Conservation (phyloP, 331 rosid species). For the Malus hybrid region DNA sequence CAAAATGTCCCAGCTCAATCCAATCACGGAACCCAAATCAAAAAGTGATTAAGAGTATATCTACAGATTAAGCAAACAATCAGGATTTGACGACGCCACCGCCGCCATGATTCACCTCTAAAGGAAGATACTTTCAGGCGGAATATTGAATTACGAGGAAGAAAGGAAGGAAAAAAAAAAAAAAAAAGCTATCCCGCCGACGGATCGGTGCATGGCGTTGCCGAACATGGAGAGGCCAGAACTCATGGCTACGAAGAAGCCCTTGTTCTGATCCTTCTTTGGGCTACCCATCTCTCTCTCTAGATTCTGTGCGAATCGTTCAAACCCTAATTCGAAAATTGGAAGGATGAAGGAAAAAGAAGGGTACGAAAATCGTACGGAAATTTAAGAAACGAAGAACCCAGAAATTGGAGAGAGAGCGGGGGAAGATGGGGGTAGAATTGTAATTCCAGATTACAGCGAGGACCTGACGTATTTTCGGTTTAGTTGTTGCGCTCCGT, state of each 20-base stretch:
- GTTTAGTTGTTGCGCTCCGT: neutral
- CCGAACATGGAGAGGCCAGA: constrained; percentile 64
- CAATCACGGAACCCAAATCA: neutral
- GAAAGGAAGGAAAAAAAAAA: too few species aligned
- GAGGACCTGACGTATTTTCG: constrained; percentile 6
- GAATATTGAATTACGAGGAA: neutral
- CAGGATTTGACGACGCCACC: neutral
- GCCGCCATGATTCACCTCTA: neutral
- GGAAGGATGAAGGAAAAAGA: constrained; percentile 1
- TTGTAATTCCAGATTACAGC: constrained; percentile 9
- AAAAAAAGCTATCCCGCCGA: constrained; percentile 52
- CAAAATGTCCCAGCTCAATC: neutral
- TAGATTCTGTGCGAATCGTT: neutral
- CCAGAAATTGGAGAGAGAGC: neutral
- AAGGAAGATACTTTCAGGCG: neutral
- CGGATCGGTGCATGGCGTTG: constrained; percentile 90
- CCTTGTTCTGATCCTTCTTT: constrained; percentile 21
- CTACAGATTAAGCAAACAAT: neutral
- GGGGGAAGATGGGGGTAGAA: constrained; percentile 3
- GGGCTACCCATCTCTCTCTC: constrained; percentile 46
- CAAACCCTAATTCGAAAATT: constrained; percentile 31
- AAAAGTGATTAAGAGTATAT: neutral
- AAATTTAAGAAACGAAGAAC: neutral
- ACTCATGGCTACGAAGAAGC: constrained; percentile 64
- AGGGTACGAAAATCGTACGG: neutral